Evolutionary conservation across 164 flowering plant genomes (phyloP), one percentile per base, ranked within the genome.

Genomic region (Cinnamomum micranthum): DNA sequence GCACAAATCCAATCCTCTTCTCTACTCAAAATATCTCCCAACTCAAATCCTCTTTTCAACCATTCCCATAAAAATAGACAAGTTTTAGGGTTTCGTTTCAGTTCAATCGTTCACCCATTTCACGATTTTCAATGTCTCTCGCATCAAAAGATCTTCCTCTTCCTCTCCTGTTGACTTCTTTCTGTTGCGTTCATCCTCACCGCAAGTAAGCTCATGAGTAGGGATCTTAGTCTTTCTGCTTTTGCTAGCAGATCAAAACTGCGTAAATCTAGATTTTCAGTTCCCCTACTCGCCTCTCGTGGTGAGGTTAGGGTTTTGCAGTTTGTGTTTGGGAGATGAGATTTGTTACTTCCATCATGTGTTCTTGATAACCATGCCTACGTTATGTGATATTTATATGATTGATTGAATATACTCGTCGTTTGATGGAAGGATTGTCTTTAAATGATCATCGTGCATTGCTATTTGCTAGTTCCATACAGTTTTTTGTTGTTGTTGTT

Each of bases 1-100:
- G 79, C 83, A 80, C 86, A 81, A 70, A 68, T 70, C 75, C 85
- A 76, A 82, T 86, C 86, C 80, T 76, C 81, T 55, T 27, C 15
- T 25, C 41, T 31, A 31, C 20, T 28, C 11, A 3, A 5, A 15
- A 67, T 25, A 25, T 31, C n/a, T 20, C 17, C 13, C 47, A 3
- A 14, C n/a, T 28, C 47, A 6, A 55, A 17, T 17, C 69, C n/a
- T 66, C 69, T 66, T 15, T 27, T 2, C n/a, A 19, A 2, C 6
- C 22, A 14, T 14, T 66, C 69, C 31, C 50, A 14, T 66, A 9
- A 31, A 67, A 22, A 24, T n/a, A 24, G 13, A 22, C 35, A 31
- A 33, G 20, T 13, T 67, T 19, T 31, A 14, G 50, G 69, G n/a
- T 28, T 67, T 65, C 68, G 15, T 23, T 25, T 65, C 33, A 3